Conservation (phyloP, 768 basidiomycete species). For the Phaffia tasmanica region DNA sequence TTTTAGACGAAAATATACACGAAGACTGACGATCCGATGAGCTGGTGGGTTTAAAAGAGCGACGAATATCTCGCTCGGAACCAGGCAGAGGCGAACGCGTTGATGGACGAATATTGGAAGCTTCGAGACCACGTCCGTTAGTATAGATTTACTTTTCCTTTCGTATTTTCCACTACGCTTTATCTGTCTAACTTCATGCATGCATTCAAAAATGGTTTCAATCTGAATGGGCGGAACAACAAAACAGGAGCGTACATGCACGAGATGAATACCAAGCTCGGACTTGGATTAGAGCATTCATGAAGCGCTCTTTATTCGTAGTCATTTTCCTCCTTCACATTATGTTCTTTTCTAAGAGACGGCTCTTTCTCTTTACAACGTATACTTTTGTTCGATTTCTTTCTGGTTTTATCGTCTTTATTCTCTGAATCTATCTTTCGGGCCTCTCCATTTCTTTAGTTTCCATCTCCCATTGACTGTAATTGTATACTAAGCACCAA, state of each 20-base stretch:
- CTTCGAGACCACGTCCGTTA: slow-evolving; percentile 64
- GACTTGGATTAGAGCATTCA: slow-evolving; percentile 7
- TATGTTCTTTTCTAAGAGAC: too few species aligned
- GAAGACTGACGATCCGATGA: too few species aligned
- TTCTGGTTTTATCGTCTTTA: too few species aligned
- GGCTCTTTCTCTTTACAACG: too few species aligned
- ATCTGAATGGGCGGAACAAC: too few species aligned
- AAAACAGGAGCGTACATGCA: slow-evolving; percentile 13
- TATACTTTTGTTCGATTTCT: too few species aligned
- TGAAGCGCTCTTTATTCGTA: background rate
- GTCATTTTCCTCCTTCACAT: too few species aligned
- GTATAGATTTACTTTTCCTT: slow-evolving; percentile 13
- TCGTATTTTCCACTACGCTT: background rate
- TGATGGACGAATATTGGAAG: slow-evolving; percentile 73
- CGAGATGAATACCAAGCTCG: slow-evolving; percentile 22
- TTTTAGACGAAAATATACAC: background rate
- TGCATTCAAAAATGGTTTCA: too few species aligned
- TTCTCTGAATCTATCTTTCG: too few species aligned
- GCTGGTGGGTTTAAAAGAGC: slow-evolving; percentile 45
- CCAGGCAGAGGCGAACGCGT: slow-evolving; percentile 65
- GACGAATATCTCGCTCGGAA: slow-evolving; percentile 60
- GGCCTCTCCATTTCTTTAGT: too few species aligned
- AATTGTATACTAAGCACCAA: too few species aligned
- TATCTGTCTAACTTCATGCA: background rate
- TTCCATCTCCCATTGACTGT: too few species aligned